Base-by-base conservation (phyloP, 208 protist species). In the Endotrypanum monterogeii region DNA sequence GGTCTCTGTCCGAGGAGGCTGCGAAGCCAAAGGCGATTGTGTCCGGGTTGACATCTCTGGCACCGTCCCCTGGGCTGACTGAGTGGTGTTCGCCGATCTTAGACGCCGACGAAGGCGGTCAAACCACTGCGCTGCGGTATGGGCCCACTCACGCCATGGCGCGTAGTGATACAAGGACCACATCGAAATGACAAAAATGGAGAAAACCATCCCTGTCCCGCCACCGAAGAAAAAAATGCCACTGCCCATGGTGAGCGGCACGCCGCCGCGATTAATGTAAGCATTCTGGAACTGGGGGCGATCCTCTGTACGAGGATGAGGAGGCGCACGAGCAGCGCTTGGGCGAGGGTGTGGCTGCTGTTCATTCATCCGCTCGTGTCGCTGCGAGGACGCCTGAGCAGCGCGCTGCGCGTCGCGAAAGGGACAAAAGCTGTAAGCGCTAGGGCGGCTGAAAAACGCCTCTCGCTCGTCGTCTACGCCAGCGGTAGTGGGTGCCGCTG, bases 201-300 rank as follows among this genome's bases (percentile, higher is more conserved):
- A 76, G 25, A 89, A 41, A n/a, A 67, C 60, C 73, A 89, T 81
- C 66, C 57, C 71, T 3, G 74, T 68, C 9, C 76, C 79, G 41
- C 83, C 82, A 39, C 79, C 78, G 56, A 84, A 83, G 44, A 91
- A 84, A 50, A 91, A 84, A 54, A 91, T 80, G 60, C 71, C 74
- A 60, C 83, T 76, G 51, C 86, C 83, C 74, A 88, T 68, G 30
- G 80, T 78, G 16, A 90, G 70, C 28, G 83, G 76, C 67, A 88
- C 69, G 62, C 74, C 76, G 51, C 71, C 73, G 46, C 41, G 71
- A 30, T 68, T 71, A 67, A 74, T 60, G 67, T 76, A 54, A 37
- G 71, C 73, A 52, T 74, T 46, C 41, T 79, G 52, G 30, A 41
- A 63, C 23, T 78, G 50, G 11, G 56, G 62, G 37, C 73, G 68